A percentile compares a stretch with the other conserved stretches of the same genome.
phyloP scores from a whole-genome alignment of 2,329 filamentous ascomycete genomes.

The Cordyceps pruinosa region DNA sequence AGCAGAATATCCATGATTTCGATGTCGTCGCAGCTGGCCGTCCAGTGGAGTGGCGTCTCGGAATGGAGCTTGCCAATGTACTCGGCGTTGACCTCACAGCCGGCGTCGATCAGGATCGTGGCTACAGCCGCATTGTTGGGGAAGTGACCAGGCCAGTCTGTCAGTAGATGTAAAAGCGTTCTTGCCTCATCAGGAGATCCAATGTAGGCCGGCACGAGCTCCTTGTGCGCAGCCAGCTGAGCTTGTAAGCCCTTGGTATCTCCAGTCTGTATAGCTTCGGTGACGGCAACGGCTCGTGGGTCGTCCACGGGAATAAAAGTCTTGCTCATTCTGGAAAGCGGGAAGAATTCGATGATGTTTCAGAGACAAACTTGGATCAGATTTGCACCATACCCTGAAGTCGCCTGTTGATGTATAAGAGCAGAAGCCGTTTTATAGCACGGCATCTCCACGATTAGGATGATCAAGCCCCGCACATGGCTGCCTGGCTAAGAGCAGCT shows the following conservation, averaged over 20 bases:
- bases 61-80: conserved; percentile 13
- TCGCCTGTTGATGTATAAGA: background rate
- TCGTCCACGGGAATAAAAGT: conserved; percentile 8
- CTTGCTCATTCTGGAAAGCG: background rate
- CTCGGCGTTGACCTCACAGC: conserved; percentile 13
- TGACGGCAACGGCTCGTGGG: background rate
- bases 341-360: background rate
- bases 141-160: conserved; percentile 16
- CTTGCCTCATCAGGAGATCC: conserved; percentile 8
- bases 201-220: conserved; percentile 12
- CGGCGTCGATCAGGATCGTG: conserved; percentile 9
- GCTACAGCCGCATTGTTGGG: conserved; percentile 8
- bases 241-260: conserved; percentile 3
- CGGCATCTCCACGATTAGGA: background rate
- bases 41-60: conserved; percentile 16
- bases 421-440: background rate
- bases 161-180: conserved; percentile 14
- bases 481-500: background rate
- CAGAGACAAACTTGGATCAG: no score
- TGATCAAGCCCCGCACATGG: background rate
- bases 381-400: background rate
- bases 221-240: conserved; percentile 6
- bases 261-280: conserved; percentile 13
- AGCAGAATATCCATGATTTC: conserved; percentile 15
- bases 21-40: conserved; percentile 16